Evolutionary conservation across 768 basidiomycete genomes (phyloP).

Genomic region (Kwoniella mangroviensis): DNA sequence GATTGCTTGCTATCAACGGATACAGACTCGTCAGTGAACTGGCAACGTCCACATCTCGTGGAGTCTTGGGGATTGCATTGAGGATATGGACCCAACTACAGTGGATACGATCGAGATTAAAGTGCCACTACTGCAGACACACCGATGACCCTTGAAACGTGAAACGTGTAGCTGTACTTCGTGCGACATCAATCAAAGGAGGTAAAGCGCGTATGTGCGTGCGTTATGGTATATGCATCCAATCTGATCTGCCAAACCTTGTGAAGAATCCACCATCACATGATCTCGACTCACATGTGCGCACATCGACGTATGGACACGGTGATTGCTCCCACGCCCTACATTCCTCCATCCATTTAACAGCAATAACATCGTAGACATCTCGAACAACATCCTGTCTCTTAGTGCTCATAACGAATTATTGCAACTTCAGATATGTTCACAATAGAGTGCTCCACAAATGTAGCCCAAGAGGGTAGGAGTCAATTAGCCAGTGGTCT

Average conservation of each 20-base stretch:
- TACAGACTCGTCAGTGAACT: too few relatives aligned
- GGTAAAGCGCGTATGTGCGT: background rate
- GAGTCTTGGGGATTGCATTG: too few relatives aligned
- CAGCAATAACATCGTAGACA: too few relatives aligned
- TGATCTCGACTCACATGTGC: background rate
- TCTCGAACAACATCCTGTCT: too few relatives aligned
- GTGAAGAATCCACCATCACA: background rate
- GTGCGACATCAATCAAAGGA: background rate
- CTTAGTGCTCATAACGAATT: background rate
- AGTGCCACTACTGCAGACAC: too few relatives aligned
- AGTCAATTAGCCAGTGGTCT: background rate
- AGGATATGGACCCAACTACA: too few relatives aligned
- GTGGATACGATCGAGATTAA: too few relatives aligned
- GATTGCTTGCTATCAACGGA: too few relatives aligned
- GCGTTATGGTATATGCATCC: background rate
- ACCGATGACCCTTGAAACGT: background rate
- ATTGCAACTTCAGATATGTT: background rate
- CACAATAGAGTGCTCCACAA: background rate
- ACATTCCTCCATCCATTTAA: too few relatives aligned
- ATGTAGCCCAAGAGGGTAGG: background rate
- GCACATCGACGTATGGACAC: too few relatives aligned
- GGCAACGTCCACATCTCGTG: too few relatives aligned
- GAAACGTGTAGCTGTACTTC: background rate
- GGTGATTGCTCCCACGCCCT: too few relatives aligned
- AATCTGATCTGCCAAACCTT: background rate